phyloP scores from a whole-genome alignment of 1,284 basidiomycete species.

The Pseudozyma sp. region DNA sequence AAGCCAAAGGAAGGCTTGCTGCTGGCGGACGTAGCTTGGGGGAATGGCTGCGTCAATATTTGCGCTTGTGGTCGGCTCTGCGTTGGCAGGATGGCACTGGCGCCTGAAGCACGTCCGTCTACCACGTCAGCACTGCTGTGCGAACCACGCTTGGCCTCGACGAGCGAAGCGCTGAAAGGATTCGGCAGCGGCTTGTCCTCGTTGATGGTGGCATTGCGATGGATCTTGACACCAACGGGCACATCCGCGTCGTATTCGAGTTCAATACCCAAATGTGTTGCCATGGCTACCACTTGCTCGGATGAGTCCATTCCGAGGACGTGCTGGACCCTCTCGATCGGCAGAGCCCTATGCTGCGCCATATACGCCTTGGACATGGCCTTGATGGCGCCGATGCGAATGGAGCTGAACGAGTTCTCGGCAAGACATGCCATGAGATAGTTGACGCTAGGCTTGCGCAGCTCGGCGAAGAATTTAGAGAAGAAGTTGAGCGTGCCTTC shows the following conservation, averaged over 20 bases:
- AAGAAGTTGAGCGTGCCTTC: conserved; percentile 74
- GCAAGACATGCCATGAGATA: conserved; percentile 73
- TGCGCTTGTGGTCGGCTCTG: conserved; percentile 1
- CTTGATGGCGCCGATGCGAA: conserved; percentile 72
- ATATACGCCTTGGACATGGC: conserved; percentile 72
- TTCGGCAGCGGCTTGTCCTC: conserved; percentile 57
- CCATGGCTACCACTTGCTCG: conserved; percentile 60
- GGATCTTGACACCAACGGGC: conserved; percentile 24
- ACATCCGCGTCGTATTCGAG: conserved; percentile 52
- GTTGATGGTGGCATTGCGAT: conserved; percentile 73
- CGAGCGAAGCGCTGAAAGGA: conserved; percentile 74
- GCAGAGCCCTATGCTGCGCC: conserved; percentile 64
- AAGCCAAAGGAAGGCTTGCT: conserved; percentile 8
- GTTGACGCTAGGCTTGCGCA: conserved; percentile 68
- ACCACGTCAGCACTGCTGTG: conserved; percentile 79
- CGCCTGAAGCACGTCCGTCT: conserved; percentile 73
- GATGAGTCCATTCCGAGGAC: conserved; percentile 54
- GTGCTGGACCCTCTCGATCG: conserved; percentile 41
- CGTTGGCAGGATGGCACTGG: conserved; percentile 13
- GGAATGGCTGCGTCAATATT: conserved; percentile 3
- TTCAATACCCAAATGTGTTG: conserved; percentile 68
- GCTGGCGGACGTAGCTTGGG: neutral
- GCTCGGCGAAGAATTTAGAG: conserved; percentile 73
- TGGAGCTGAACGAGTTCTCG: conserved; percentile 72
- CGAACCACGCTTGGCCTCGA: conserved; percentile 78